A percentile compares a stretch with the other conserved stretches of the same genome.
These are phyloP conservation scores for Didymella glomerata DNA, from an alignment of 2,329 filamentous ascomycete species.

Conservation along the genomic window DNA sequence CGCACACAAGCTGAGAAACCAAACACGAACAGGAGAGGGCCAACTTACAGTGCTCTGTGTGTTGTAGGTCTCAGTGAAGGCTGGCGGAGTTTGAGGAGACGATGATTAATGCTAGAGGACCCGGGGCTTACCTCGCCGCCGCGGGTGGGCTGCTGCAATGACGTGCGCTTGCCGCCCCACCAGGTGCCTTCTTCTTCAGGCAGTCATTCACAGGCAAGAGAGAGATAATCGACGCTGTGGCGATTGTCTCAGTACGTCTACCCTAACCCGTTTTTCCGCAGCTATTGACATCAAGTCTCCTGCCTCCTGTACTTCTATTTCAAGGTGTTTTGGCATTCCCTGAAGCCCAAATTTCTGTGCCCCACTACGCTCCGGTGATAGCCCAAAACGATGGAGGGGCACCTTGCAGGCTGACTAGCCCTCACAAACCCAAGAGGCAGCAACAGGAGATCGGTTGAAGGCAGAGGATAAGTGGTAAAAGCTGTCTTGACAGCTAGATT, in stretches of 20 bases:
- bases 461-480: neutral
- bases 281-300: neutral
- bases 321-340: neutral
- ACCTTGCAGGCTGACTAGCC: conserved; percentile 1
- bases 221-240: neutral
- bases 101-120: conserved; percentile 16
- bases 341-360: conserved; percentile 2
- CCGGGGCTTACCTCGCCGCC: conserved; percentile 15
- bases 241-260: neutral
- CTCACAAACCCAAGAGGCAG: neutral
- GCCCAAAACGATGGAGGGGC: conserved; percentile 12
- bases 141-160: conserved; percentile 31
- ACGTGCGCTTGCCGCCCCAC: conserved; percentile 35
- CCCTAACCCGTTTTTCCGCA: neutral
- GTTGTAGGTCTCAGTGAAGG: conserved; percentile 28
- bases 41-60: conserved; percentile 39
- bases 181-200: conserved; percentile 23
- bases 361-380: conserved; percentile 4
- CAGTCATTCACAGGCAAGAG: conserved; percentile 1
- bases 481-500: conserved; percentile 11
- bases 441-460: neutral
- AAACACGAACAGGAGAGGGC: conserved; percentile 11
- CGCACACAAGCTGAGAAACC: conserved; percentile 9
- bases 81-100: conserved; percentile 16
- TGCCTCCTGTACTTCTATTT: neutral